A percentile compares a stretch with the other conserved stretches of the same genome.
These are phyloP conservation scores for Ophiostoma sp. DNA, from an alignment of 2,329 filamentous ascomycete species.

Conservation along the genomic window DNA sequence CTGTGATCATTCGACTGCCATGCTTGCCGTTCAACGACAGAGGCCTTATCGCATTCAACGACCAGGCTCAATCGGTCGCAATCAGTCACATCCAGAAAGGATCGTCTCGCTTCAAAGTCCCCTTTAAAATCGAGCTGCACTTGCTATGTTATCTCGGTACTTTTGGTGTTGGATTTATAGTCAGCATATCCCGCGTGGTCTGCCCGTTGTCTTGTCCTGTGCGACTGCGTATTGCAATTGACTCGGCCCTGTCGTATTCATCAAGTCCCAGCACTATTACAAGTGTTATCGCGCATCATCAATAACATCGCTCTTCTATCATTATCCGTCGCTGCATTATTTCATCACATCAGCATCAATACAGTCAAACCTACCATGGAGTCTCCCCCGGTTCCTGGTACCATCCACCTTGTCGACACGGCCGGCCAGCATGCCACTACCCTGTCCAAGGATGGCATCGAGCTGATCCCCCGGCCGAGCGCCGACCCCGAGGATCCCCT, in stretches of 20 bases:
- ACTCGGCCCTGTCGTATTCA: neutral
- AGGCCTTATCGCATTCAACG: neutral
- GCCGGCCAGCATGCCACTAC: constrained; percentile 30
- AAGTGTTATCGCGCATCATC: neutral
- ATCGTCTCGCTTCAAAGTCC: neutral
- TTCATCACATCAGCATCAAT: neutral
- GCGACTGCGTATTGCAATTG: neutral
- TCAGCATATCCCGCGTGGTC: neutral
- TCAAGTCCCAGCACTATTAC: neutral
- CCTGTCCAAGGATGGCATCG: constrained; percentile 33
- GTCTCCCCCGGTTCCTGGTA: constrained; percentile 34
- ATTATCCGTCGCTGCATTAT: neutral
- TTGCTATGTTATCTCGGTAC: neutral
- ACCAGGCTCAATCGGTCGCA: neutral
- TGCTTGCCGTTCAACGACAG: neutral
- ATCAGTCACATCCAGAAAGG: neutral
- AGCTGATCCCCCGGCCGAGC: constrained; percentile 37
- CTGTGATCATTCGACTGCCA: neutral
- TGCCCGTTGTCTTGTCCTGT: neutral
- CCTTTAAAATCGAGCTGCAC: neutral
- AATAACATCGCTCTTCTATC: neutral
- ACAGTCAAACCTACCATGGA: neutral
- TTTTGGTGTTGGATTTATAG: constrained; percentile 6
- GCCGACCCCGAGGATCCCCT: constrained; percentile 49
- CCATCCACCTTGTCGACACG: constrained; percentile 41